phyloP scores from a whole-genome alignment of 192 early-diverging fungal species.

The Coemansia reversa region DNA sequence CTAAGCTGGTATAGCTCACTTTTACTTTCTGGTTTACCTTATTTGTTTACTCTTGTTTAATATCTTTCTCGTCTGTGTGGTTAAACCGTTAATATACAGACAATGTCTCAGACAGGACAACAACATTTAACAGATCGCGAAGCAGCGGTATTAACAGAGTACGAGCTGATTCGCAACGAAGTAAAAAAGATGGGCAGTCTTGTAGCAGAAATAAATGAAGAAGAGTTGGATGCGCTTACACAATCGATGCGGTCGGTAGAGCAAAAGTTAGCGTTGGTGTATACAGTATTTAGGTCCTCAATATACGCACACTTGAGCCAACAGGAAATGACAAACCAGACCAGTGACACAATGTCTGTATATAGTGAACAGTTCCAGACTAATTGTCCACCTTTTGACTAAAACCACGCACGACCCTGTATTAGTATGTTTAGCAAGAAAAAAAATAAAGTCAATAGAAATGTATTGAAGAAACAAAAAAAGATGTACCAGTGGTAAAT shows the following conservation, averaged over 20 bases:
- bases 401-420: slow-evolving; percentile 1
- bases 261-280: slow-evolving; percentile 50
- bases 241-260: slow-evolving; percentile 54
- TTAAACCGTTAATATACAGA: too few species aligned
- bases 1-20: too few species aligned
- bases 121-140: slow-evolving; percentile 49
- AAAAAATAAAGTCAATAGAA: too few species aligned
- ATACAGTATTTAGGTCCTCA: slow-evolving; percentile 52
- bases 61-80: too few species aligned
- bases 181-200: slow-evolving; percentile 49
- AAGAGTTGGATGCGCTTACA: slow-evolving; percentile 48
- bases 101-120: slow-evolving; percentile 34
- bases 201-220: slow-evolving; percentile 49
- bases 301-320: slow-evolving; percentile 53
- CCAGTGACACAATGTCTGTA: slow-evolving; percentile 17
- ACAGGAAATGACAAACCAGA: slow-evolving; percentile 29
- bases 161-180: slow-evolving; percentile 53
- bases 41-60: too few species aligned
- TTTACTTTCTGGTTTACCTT: too few species aligned
- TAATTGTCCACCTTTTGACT: slow-evolving; percentile 54
- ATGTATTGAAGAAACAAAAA: neutral
- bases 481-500: neutral
- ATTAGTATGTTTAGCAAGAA: too few species aligned
- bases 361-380: slow-evolving; percentile 51
- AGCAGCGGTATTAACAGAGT: slow-evolving; percentile 48